Percentiles rank a stretch among this genome's conserved stretches.
Conservation (phyloP, 2,329 filamentous ascomycete species). For the Capronia americana region DNA sequence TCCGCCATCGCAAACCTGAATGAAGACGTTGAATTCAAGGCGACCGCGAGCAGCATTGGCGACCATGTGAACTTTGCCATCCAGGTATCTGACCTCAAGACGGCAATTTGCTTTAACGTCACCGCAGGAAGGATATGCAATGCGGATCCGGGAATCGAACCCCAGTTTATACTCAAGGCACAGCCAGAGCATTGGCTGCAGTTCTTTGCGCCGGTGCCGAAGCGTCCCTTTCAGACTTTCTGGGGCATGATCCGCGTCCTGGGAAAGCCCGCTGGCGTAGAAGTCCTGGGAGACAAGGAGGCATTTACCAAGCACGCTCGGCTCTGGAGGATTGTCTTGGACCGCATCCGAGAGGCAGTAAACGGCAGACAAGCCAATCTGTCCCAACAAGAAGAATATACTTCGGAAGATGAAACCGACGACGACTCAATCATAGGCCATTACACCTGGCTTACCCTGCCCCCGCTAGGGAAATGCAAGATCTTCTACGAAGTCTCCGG, state of each 20-base stretch:
- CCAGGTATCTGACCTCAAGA: neutral
- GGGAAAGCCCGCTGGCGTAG: slow-evolving; percentile 26
- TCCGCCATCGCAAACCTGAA: slow-evolving; percentile 6
- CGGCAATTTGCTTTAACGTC: neutral
- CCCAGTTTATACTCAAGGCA: slow-evolving; percentile 28
- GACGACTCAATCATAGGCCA: slow-evolving; percentile 34
- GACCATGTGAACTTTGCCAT: slow-evolving; percentile 6
- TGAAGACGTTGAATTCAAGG: slow-evolving; percentile 22
- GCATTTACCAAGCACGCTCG: slow-evolving; percentile 28
- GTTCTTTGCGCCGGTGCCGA: slow-evolving; percentile 24
- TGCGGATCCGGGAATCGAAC: neutral
- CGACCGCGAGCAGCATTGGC: neutral
- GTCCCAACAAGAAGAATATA: neutral
- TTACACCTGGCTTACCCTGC: slow-evolving; percentile 31
- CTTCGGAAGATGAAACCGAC: slow-evolving; percentile 27
- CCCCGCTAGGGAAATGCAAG: slow-evolving; percentile 33
- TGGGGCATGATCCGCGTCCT: slow-evolving; percentile 36
- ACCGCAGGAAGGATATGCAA: neutral
- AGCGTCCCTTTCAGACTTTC: slow-evolving; percentile 34
- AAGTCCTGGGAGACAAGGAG: slow-evolving; percentile 23
- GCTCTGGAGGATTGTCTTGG: slow-evolving; percentile 29
- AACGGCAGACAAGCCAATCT: neutral
- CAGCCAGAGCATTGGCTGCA: slow-evolving; percentile 27
- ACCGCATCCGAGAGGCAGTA: slow-evolving; percentile 25
- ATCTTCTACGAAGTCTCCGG: slow-evolving; percentile 36